These are phyloP conservation scores for Calonectria pseudoturangicola DNA, from an alignment of 2,329 filamentous ascomycete species.

Conservation along the genomic window DNA sequence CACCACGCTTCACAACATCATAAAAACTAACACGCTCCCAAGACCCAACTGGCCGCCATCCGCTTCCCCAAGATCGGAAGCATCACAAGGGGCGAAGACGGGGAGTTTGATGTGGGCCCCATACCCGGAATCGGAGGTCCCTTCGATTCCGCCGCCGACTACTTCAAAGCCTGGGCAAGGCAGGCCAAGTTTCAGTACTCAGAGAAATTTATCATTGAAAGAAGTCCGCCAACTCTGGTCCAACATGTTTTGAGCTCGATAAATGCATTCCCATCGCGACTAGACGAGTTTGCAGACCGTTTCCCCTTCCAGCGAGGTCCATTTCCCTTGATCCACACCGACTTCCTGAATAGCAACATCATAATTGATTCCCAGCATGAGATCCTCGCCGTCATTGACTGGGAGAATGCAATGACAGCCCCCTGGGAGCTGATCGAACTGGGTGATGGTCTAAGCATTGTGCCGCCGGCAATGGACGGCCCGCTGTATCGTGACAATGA, in stretches of 20 bases:
- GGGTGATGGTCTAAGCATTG: constrained; percentile 16
- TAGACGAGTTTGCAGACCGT: constrained; percentile 14
- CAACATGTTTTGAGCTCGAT: constrained; percentile 22
- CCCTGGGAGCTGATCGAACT: constrained; percentile 51
- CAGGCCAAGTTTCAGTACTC: constrained; percentile 39
- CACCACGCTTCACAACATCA: not conserved
- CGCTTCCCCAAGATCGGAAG: constrained; percentile 50
- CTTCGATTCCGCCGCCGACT: constrained; percentile 47
- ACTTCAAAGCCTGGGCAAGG: constrained; percentile 48
- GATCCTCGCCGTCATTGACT: constrained; percentile 57
- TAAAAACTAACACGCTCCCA: not conserved
- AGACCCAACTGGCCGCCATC: constrained; percentile 41
- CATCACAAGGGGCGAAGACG: constrained; percentile 37
- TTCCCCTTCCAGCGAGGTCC: constrained; percentile 45
- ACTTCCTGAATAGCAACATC: constrained; percentile 59
- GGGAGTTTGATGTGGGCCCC: constrained; percentile 42
- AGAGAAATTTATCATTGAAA: constrained; percentile 25
- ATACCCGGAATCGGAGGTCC: constrained; percentile 49
- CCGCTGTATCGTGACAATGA: constrained; percentile 23
- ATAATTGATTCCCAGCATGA: constrained; percentile 54
- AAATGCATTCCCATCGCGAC: constrained; percentile 16
- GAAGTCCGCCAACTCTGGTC: constrained; percentile 9
- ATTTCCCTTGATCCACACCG: constrained; percentile 57
- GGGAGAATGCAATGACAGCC: constrained; percentile 54
- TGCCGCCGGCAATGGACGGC: constrained; percentile 16